Conservation (phyloP, 2,329 filamentous ascomycete species). For the Epichloe bromicola region DNA sequence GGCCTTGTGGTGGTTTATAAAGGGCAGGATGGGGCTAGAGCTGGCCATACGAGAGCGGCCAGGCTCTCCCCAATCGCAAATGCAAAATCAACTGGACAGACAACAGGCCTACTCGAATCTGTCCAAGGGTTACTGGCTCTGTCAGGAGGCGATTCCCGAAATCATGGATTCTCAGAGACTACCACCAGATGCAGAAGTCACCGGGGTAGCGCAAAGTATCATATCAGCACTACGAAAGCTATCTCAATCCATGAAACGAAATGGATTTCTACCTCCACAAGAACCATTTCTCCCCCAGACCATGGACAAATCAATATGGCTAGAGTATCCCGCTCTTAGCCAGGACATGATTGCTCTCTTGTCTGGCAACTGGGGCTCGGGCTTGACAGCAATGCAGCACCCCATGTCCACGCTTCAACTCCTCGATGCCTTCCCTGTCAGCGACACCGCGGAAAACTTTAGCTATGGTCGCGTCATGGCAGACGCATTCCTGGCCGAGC, state of each 20-base stretch:
- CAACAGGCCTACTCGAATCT: conserved; percentile 78
- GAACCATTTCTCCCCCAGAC: conserved; percentile 59
- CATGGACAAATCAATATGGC: conserved; percentile 71
- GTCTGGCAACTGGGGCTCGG: conserved; percentile 44
- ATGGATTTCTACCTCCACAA: conserved; percentile 61
- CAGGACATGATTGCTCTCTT: conserved; percentile 60
- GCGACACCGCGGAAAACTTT: conserved; percentile 62
- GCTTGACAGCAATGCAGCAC: conserved; percentile 34
- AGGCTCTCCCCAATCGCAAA: conserved; percentile 33
- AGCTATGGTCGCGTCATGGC: conserved; percentile 69
- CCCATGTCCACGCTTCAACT: conserved; percentile 37
- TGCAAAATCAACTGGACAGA: conserved; percentile 40
- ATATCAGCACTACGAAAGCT: conserved; percentile 58
- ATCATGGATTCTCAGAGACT: conserved; percentile 30
- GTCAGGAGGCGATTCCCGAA: conserved; percentile 38
- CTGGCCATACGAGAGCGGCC: conserved; percentile 53
- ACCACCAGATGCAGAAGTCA: conserved; percentile 31
- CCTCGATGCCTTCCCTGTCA: conserved; percentile 58
- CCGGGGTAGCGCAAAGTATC: conserved; percentile 42
- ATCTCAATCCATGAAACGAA: conserved; percentile 70
- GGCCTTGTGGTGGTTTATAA: conserved; percentile 81
- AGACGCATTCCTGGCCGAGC: conserved; percentile 61
- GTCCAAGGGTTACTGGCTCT: conserved; percentile 78
- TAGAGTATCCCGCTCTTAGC: conserved; percentile 61
- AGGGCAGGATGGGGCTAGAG: conserved; percentile 66